Evolutionary conservation across 495 filamentous ascomycete genomes (phyloP).

Genomic region (Polyplosphaeria fusca): DNA sequence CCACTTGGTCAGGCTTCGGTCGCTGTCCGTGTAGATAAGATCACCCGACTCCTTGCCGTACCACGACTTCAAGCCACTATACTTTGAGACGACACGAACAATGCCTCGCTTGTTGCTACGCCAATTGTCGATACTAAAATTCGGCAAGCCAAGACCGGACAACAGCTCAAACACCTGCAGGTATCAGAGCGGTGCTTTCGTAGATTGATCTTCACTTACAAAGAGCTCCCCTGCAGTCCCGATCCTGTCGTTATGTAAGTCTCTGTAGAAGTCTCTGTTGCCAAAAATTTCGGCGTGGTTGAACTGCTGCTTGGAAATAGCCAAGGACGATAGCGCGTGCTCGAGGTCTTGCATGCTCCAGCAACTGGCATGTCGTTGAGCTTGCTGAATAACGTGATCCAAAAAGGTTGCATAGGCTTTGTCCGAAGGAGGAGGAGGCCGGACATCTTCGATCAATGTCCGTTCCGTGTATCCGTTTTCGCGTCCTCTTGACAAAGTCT

Average conservation of each 20-base stretch:
- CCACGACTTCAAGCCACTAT: slow-evolving; percentile 42
- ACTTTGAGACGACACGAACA: slow-evolving; percentile 40
- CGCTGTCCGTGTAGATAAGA: slow-evolving; percentile 21
- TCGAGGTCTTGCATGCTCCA: too few relatives aligned
- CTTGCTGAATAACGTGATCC: neutral
- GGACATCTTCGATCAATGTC: neutral
- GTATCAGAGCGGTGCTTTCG: neutral
- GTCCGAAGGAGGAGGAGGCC: neutral
- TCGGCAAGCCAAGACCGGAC: slow-evolving; percentile 30
- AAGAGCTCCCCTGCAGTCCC: slow-evolving; percentile 1
- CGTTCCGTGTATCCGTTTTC: neutral
- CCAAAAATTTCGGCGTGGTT: neutral
- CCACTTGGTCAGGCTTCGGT: neutral
- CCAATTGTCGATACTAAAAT: slow-evolving; percentile 44
- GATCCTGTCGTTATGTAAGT: neutral
- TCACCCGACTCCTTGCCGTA: slow-evolving; percentile 45
- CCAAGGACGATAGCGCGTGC: neutral
- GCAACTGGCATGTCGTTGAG: neutral
- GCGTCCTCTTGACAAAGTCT: neutral
- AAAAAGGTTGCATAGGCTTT: neutral
- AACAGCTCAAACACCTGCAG: slow-evolving; percentile 47
- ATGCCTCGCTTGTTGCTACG: slow-evolving; percentile 45
- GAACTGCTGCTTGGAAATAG: neutral
- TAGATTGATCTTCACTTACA: slow-evolving; percentile 2
- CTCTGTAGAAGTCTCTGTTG: neutral